Conservation (phyloP, 176 grass and related monocot species). For the Puya raimondii region DNA sequence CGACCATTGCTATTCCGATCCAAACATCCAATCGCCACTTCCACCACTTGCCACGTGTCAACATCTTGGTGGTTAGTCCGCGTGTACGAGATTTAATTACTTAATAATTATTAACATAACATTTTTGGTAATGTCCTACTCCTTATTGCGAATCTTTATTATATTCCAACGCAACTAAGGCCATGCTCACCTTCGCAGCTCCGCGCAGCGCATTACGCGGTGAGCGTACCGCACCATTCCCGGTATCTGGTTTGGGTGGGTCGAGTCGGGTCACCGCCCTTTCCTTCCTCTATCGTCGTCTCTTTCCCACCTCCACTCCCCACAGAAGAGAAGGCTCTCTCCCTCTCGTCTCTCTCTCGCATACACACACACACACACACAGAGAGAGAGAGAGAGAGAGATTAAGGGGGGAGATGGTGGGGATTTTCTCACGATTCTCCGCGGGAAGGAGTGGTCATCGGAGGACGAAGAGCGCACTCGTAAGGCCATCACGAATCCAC, state of each 20-base stretch:
- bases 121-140: too few relatives aligned
- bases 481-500: not conserved
- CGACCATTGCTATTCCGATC: too few relatives aligned
- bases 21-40: too few relatives aligned
- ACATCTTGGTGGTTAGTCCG: too few relatives aligned
- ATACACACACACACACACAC: not conserved
- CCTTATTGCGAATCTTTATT: too few relatives aligned
- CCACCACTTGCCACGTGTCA: too few relatives aligned
- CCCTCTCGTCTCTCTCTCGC: too few relatives aligned
- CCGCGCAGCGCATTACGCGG: not conserved
- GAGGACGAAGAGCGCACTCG: not conserved
- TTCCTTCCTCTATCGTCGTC: not conserved
- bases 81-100: too few relatives aligned
- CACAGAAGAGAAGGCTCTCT: not conserved
- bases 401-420: not conserved
- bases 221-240: not conserved
- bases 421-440: constrained; percentile 6
- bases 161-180: too few relatives aligned
- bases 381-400: not conserved
- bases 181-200: not conserved
- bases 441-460: not conserved
- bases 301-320: not conserved
- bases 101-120: too few relatives aligned
- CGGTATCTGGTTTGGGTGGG: not conserved
- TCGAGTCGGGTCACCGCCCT: not conserved